These are phyloP conservation scores for Phoma sp. DNA, from an alignment of 2,329 filamentous ascomycete species.

Conservation along the genomic window DNA sequence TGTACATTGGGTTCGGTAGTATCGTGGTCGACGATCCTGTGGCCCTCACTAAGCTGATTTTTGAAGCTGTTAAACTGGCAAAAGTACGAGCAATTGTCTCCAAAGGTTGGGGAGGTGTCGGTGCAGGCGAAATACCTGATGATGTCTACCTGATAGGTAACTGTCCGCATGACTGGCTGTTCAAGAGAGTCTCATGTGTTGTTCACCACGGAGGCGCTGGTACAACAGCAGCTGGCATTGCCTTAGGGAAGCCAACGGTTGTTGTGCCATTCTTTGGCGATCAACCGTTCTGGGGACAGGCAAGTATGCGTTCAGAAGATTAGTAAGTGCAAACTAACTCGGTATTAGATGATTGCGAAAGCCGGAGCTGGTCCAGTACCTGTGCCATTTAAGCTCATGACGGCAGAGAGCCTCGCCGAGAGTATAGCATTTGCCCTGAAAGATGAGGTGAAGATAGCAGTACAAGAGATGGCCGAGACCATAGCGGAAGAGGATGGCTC, in stretches of 20 bases:
- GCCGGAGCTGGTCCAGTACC: slow-evolving; percentile 60
- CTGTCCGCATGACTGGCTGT: slow-evolving; percentile 65
- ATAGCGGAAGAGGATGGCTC: slow-evolving; percentile 30
- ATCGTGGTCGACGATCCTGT: slow-evolving; percentile 63
- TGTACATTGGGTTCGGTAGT: slow-evolving; percentile 66
- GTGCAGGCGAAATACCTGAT: slow-evolving; percentile 42
- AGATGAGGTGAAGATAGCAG: slow-evolving; percentile 38
- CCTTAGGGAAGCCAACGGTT: slow-evolving; percentile 59
- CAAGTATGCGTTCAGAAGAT: background rate
- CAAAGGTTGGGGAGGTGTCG: slow-evolving; percentile 60
- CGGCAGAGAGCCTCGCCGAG: slow-evolving; percentile 52
- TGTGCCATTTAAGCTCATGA: slow-evolving; percentile 57
- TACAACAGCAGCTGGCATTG: slow-evolving; percentile 64
- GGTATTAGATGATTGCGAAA: slow-evolving; percentile 55
- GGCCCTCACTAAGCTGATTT: slow-evolving; percentile 54
- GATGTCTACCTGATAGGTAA: slow-evolving; percentile 62
- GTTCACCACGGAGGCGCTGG: slow-evolving; percentile 68
- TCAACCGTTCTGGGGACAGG: slow-evolving; percentile 62
- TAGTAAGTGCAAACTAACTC: background rate
- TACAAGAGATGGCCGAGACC: slow-evolving; percentile 25
- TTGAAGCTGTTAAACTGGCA: slow-evolving; percentile 54
- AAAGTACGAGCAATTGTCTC: slow-evolving; percentile 60
- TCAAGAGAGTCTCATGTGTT: slow-evolving; percentile 62
- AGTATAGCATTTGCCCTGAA: slow-evolving; percentile 57
- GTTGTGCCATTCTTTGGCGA: slow-evolving; percentile 67